Base-by-base conservation (phyloP, 1,284 basidiomycete species). In the Abortiporus biennis region DNA sequence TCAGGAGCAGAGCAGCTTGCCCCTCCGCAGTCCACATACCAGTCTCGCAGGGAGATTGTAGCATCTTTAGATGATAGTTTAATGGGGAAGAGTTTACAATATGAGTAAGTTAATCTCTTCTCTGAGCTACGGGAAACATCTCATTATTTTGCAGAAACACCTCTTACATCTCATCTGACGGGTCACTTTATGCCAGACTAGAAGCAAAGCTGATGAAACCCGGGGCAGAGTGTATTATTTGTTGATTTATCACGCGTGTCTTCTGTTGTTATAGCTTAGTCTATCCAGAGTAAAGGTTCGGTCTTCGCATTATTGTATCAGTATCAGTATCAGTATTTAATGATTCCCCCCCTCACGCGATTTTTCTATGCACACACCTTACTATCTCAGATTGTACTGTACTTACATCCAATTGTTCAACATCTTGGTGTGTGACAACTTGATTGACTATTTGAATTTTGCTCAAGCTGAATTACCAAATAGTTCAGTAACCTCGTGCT, bases 141-240 rank as follows among this genome's bases (percentile, higher is more conserved):
- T 25, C 21, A 34, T 41, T 41, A 40, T 17, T 34, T 36, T 6
- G 25, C 48, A 82, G 80, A 4, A 74, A 71, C 12, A 76, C 70
- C 23, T 68, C 76, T 1, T 84, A 77, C 48, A 71, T 82, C 20
- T 65, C 66, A 3, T 39, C 57, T 1, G 74, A 82, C 43, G 80
- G 78, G 12, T 68, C 69, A 9, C 59, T 85, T 15, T 56, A 65
- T 30, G 74, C 61, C 0, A 65, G 71, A 15, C 59, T 85, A 3
- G 80, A 83, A 53, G 78, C 72, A 3, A 63, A 67, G 25, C 63
- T 85, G 6, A 63, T 56, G 9, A 70, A 65, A 45, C 63, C 71
- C 1, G 64, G 68, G 2, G 43, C 62, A 2, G 78, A 80, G 1
- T 82, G 80, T 49, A 55, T 78, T 11, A 73, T 83, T 30, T 80